Evolutionary conservation across 164 flowering plant genomes (phyloP).

Genomic region (Aristolochia contorta): DNA sequence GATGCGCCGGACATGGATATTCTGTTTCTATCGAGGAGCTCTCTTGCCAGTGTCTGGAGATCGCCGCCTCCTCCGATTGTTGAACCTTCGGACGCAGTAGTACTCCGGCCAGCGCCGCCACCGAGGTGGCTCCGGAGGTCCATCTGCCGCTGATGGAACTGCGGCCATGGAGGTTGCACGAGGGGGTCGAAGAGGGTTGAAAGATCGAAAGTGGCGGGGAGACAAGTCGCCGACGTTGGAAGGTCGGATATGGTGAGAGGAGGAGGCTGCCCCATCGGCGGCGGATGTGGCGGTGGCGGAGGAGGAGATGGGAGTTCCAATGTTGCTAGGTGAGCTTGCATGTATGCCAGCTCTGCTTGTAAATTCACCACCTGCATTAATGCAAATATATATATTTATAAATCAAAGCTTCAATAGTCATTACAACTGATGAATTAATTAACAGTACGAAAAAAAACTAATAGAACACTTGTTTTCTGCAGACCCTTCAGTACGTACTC

Average conservation of each 20-base stretch:
- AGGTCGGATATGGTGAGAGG: conserved; percentile 38
- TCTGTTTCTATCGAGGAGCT: conserved; percentile 41
- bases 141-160: conserved; percentile 29
- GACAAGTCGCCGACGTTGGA: conserved; percentile 27
- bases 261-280: conserved; percentile 18
- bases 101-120: conserved; percentile 15
- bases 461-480: no score
- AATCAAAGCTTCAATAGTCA: no score
- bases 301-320: conserved; percentile 64
- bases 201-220: conserved; percentile 37
- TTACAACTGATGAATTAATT: no score
- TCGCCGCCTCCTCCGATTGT: conserved; percentile 22
- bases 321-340: conserved; percentile 62
- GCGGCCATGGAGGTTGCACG: conserved; percentile 30
- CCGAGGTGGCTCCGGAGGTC: conserved; percentile 21
- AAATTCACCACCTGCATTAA: conserved; percentile 54
- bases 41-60: conserved; percentile 51
- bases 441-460: no score
- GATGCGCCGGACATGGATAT: conserved; percentile 24
- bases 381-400: not conserved
- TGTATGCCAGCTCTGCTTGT: conserved; percentile 59
- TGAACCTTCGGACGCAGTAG: conserved; percentile 4
- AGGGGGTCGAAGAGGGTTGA: conserved; percentile 48
- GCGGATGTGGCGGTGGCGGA: conserved; percentile 31
- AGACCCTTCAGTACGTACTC: no score